phyloP scores from a whole-genome alignment of 352 stramenopile species.

The Pythium vanterpoolii region DNA sequence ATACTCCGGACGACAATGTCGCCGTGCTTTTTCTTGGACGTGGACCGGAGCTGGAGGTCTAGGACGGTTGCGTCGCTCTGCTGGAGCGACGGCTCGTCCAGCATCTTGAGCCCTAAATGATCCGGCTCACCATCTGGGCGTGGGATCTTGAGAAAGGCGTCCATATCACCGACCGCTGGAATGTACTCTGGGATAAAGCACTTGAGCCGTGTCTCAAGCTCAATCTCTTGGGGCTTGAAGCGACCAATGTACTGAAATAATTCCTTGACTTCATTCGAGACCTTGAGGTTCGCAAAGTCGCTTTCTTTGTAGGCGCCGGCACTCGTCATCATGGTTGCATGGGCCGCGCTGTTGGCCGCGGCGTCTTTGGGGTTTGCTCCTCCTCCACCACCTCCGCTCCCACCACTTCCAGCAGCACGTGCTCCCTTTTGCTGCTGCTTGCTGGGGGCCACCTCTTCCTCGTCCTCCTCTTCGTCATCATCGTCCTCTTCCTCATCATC shows the following conservation, averaged over 20 bases:
- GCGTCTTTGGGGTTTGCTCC: constrained; percentile 2
- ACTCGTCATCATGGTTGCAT: constrained; percentile 63
- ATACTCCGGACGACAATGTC: constrained; percentile 93
- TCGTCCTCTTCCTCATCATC: constrained; percentile 44
- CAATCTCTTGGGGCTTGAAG: constrained; percentile 95
- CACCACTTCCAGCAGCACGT: constrained; percentile 11
- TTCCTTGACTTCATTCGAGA: constrained; percentile 87
- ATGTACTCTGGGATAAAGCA: constrained; percentile 98
- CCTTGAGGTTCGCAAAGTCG: constrained; percentile 86
- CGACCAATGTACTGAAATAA: constrained; percentile 93
- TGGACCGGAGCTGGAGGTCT: constrained; percentile 92
- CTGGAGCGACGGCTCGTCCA: constrained; percentile 90
- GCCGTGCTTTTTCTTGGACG: constrained; percentile 93
- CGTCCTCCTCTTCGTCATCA: constrained; percentile 52
- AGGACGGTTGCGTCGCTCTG: constrained; percentile 95
- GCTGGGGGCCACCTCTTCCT: constrained; percentile 30
- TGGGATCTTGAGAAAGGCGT: constrained; percentile 95
- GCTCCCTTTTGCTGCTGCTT: constrained; percentile 17
- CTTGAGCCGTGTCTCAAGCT: constrained; percentile 94
- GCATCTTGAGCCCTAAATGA: constrained; percentile 90
- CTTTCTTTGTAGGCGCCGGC: constrained; percentile 84
- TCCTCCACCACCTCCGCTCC: background rate
- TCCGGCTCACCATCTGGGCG: constrained; percentile 89
- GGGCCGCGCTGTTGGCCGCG: constrained; percentile 27
- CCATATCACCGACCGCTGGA: constrained; percentile 94